A percentile compares a stretch with the other conserved stretches of the same genome.
Evolutionary conservation across 164 flowering plant genomes (phyloP).

Genomic region (Chloranthus sessilifolius): DNA sequence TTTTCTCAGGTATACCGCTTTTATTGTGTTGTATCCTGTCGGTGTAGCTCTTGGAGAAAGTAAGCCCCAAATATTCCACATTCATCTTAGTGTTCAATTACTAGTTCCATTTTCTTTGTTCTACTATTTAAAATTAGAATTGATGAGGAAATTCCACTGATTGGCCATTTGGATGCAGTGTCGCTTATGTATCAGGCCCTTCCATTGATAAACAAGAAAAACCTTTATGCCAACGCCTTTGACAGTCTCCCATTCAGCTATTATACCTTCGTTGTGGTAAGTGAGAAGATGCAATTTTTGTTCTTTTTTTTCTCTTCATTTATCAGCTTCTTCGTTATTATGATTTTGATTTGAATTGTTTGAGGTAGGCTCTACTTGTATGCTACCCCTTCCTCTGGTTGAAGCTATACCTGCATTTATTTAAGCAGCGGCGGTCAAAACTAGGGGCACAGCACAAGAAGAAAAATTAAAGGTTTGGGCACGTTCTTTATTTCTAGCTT

Average conservation of each 20-base stretch:
- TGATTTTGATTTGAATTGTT: not conserved
- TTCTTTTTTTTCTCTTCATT: not conserved
- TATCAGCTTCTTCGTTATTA: not conserved
- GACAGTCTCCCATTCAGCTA: conserved; percentile 54
- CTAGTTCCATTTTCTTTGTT: not conserved
- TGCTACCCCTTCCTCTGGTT: conserved; percentile 73
- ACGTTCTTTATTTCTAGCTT: too few species aligned
- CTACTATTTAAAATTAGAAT: too few species aligned
- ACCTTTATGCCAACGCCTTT: conserved; percentile 53
- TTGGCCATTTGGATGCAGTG: conserved; percentile 45
- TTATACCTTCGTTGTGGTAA: conserved; percentile 59
- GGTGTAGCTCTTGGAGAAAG: conserved; percentile 82
- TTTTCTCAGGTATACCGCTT: conserved; percentile 71
- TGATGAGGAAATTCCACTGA: too few species aligned
- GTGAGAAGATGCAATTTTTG: conserved; percentile 3
- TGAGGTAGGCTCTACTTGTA: conserved; percentile 55
- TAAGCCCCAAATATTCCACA: conserved; percentile 29
- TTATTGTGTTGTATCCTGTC: conserved; percentile 67
- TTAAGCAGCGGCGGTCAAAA: conserved; percentile 70
- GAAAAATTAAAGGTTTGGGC: conserved; percentile 31
- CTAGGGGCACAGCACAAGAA: conserved; percentile 37
- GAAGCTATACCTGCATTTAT: conserved; percentile 73
- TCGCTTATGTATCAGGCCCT: conserved; percentile 85
- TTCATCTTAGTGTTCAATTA: not conserved
- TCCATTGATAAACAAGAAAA: conserved; percentile 59